A percentile compares a stretch with the other conserved stretches of the same genome.
Conservation (phyloP, 2,329 filamentous ascomycete genomes). For the Penicillium sp. region DNA sequence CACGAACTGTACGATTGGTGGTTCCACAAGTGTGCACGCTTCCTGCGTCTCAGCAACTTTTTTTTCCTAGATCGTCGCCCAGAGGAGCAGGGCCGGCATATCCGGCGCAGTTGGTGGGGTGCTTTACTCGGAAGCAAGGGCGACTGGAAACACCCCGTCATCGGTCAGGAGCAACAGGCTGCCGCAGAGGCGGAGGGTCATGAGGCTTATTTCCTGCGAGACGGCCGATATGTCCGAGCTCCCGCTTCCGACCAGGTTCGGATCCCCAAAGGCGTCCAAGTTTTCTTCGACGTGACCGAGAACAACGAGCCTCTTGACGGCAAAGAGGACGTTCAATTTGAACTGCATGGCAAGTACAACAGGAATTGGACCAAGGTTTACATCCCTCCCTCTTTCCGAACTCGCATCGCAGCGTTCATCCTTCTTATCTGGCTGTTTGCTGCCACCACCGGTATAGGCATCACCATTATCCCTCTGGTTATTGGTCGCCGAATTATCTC, state of each 20-base stretch:
- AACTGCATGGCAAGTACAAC: slow-evolving; percentile 64
- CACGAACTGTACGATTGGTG: slow-evolving; percentile 93
- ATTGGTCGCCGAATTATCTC: slow-evolving; percentile 81
- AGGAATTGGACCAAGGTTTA: slow-evolving; percentile 73
- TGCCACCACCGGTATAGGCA: slow-evolving; percentile 79
- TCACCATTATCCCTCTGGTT: slow-evolving; percentile 84
- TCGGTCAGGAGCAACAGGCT: slow-evolving; percentile 35
- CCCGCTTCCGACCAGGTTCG: slow-evolving; percentile 94
- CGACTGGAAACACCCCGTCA: slow-evolving; percentile 40
- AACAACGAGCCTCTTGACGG: slow-evolving; percentile 69
- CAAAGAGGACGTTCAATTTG: slow-evolving; percentile 55
- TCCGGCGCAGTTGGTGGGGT: slow-evolving; percentile 62
- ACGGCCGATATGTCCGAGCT: slow-evolving; percentile 86
- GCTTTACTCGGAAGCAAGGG: slow-evolving; percentile 42
- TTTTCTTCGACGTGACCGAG: slow-evolving; percentile 78
- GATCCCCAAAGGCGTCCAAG: slow-evolving; percentile 79
- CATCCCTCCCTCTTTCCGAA: slow-evolving; percentile 80
- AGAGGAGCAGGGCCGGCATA: slow-evolving; percentile 78
- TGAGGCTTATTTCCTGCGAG: slow-evolving; percentile 61
- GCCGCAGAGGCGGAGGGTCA: slow-evolving; percentile 45
- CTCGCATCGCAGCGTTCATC: slow-evolving; percentile 83
- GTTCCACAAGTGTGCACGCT: slow-evolving; percentile 84
- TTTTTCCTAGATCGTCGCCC: slow-evolving; percentile 81
- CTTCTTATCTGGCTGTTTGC: slow-evolving; percentile 92
- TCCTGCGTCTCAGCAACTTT: slow-evolving; percentile 84